These are phyloP conservation scores for Ogataea hybrid DNA, from an alignment of 1,139 yeast species.

Conservation along the genomic window DNA sequence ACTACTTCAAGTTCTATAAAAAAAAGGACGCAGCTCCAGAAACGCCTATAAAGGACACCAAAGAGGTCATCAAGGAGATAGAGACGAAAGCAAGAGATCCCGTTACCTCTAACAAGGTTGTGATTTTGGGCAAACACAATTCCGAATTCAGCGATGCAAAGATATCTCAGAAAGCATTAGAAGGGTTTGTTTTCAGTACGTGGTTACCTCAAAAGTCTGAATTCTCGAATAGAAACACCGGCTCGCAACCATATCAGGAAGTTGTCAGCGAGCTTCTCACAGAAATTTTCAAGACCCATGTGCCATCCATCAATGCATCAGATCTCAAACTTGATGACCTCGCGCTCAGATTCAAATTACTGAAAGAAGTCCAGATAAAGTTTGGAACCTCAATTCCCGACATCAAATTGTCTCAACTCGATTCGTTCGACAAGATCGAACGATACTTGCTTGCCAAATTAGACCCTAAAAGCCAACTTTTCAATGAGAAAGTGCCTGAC, in stretches of 20 bases:
- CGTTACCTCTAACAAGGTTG: slow-evolving; percentile 20
- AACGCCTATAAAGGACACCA: slow-evolving; percentile 23
- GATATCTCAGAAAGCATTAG: slow-evolving; percentile 27
- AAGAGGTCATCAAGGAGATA: slow-evolving; percentile 29
- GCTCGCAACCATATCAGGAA: slow-evolving; percentile 10
- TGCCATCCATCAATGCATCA: slow-evolving; percentile 10
- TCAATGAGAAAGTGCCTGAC: slow-evolving; percentile 68
- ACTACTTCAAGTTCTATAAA: slow-evolving; percentile 33
- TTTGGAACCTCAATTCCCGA: slow-evolving; percentile 73
- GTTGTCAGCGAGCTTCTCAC: slow-evolving; percentile 27
- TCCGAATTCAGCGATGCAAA: slow-evolving; percentile 25
- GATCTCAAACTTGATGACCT: slow-evolving; percentile 42
- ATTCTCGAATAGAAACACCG: slow-evolving; percentile 15
- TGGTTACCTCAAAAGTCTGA: slow-evolving; percentile 35
- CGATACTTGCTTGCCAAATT: slow-evolving; percentile 44
- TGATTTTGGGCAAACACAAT: slow-evolving; percentile 30
- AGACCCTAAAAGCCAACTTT: slow-evolving; percentile 44
- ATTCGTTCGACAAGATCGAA: slow-evolving; percentile 45
- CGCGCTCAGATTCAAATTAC: slow-evolving; percentile 52
- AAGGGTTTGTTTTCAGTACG: slow-evolving; percentile 34
- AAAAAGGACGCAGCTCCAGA: slow-evolving; percentile 20
- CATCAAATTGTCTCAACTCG: slow-evolving; percentile 49
- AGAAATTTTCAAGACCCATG: slow-evolving; percentile 12
- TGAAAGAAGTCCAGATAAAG: slow-evolving; percentile 54
- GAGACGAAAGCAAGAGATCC: slow-evolving; percentile 22